phyloP scores from a whole-genome alignment of 2,329 filamentous ascomycete genomes.

The Penicillium sp. region DNA sequence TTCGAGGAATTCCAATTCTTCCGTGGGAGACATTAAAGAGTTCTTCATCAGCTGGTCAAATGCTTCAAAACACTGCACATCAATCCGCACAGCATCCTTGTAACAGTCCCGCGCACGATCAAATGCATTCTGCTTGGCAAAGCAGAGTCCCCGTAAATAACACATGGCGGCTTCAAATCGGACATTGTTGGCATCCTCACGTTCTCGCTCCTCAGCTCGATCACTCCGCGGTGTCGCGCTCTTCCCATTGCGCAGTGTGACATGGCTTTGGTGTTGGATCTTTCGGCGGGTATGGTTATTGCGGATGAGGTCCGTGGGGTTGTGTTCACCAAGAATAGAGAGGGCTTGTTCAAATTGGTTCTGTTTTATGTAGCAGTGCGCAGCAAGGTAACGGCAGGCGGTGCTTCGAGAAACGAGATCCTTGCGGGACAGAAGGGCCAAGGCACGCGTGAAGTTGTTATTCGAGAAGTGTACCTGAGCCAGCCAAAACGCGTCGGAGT shows the following conservation, averaged over 20 bases:
- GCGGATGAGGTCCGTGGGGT: constrained; percentile 82
- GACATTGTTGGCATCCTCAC: constrained; percentile 71
- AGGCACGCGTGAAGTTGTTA: constrained; percentile 89
- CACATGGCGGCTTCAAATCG: constrained; percentile 97
- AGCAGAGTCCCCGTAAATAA: constrained; percentile 88
- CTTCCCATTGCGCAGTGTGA: constrained; percentile 49
- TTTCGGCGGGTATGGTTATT: constrained; percentile 67
- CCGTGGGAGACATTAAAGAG: constrained; percentile 80
- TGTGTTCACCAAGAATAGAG: constrained; percentile 81
- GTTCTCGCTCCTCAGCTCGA: constrained; percentile 59
- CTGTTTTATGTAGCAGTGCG: constrained; percentile 92
- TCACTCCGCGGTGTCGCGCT: constrained; percentile 51
- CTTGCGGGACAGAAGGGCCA: constrained; percentile 78
- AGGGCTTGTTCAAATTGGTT: constrained; percentile 86
- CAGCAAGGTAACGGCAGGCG: constrained; percentile 87
- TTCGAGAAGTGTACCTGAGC: constrained; percentile 97
- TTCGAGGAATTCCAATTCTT: constrained; percentile 86
- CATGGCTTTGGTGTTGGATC: constrained; percentile 60
- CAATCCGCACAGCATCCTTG: constrained; percentile 93
- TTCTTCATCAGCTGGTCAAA: constrained; percentile 99
- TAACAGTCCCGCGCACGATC: constrained; percentile 97
- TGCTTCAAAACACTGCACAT: constrained; percentile 96
- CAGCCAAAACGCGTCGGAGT: constrained; percentile 93
- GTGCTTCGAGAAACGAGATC: constrained; percentile 78
- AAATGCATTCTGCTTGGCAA: constrained; percentile 94